Evolutionary conservation across 164 flowering plant species (phyloP).

Genomic region (Stephania cephalantha): DNA sequence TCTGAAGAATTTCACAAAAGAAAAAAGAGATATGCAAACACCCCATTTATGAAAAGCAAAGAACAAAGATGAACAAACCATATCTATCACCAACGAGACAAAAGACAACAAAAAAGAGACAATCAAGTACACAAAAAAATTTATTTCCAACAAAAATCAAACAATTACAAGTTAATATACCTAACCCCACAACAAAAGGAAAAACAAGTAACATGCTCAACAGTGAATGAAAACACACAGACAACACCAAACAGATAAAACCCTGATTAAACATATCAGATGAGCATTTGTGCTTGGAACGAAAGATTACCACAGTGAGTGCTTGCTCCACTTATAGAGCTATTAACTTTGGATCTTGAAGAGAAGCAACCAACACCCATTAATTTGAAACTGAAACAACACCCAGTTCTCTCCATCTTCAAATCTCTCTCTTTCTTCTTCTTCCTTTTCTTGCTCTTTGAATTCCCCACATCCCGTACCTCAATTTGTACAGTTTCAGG

Average conservation of each 20-base stretch:
- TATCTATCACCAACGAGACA: not conserved
- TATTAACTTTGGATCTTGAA: constrained; percentile 84
- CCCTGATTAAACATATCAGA: not conserved
- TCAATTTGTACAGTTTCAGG: constrained; percentile 23
- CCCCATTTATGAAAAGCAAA: not conserved
- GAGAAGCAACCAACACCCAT: constrained; percentile 53
- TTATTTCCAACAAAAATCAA: not conserved
- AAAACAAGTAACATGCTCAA: not conserved
- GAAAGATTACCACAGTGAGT: constrained; percentile 45
- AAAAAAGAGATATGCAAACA: not conserved
- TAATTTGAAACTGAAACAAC: constrained; percentile 58
- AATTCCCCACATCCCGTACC: constrained; percentile 22
- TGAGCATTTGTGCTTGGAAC: constrained; percentile 25
- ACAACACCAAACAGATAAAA: not conserved
- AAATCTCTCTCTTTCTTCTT: constrained; percentile 18
- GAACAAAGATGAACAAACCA: not conserved
- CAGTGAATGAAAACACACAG: constrained; percentile 3
- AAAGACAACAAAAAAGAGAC: not conserved
- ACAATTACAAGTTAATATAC: not conserved
- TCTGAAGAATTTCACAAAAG: not conserved
- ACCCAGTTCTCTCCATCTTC: constrained; percentile 43
- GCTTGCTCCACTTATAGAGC: constrained; percentile 47
- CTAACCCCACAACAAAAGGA: not conserved
- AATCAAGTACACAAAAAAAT: not conserved
- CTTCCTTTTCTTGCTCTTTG: constrained; percentile 22